Evolutionary conservation across 805 yeast species (phyloP), one percentile per base, ranked within the genome.

Genomic region (Barnettozyma sp.): DNA sequence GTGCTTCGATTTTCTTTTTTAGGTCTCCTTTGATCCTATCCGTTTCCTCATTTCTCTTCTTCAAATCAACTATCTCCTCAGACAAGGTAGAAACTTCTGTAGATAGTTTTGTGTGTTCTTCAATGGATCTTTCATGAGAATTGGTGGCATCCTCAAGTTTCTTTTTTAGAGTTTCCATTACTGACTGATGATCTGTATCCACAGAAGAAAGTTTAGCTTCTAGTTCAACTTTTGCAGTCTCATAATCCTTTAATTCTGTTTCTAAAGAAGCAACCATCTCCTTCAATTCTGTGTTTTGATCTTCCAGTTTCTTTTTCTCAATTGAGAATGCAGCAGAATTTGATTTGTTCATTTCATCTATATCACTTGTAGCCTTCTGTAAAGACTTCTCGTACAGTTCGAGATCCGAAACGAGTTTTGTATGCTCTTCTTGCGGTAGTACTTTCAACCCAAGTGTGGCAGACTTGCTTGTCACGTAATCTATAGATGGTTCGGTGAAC

Each of bases 1-100:
- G 73, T 5, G 41, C 36, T 6, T 41, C 42, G 11, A 50, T 25
- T 40, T 24, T 3, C 4, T 19, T 23, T 30, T 40, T 24, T 19
- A 48, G 27, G 15, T 38, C 38, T 17, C 35, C 38, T 22, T 26
- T 36, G 8, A 34, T 13, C 19, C 23, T 20, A 7, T 23, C 14
- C 12, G 35, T 32, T 11, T n/a, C 22, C 6, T 35, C 29, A 7
- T 35, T 38, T 13, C 30, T 19, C 6, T 16, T 33, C 14, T 26
- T 35, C 24, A 39, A 22, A 3, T 26, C n/a, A 14, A 27, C 30
- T 14, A 39, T 32, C 26, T 39, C 42, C 5, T 12, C 17, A 6
- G 35, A 7, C 7, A 34, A 25, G 5, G 18, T 29, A 17, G 30
- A 22, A 16, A 34, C 22, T 13, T 34, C 35, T 3, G 23, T 14